These are phyloP conservation scores for Trichosanthes cucumerina DNA, from an alignment of 306 rosid species.

Conservation along the genomic window DNA sequence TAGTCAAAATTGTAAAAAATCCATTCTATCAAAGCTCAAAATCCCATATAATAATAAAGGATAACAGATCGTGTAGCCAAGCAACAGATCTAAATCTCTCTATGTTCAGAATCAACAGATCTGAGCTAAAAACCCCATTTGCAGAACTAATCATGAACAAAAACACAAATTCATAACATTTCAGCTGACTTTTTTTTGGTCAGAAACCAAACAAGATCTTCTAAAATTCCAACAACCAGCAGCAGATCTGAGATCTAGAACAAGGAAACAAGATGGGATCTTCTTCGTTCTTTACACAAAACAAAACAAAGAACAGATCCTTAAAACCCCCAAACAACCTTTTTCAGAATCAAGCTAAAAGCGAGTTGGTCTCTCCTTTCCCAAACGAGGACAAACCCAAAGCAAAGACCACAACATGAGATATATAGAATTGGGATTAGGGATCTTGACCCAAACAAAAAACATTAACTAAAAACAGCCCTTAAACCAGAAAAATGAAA, in stretches of 20 bases:
- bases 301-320: background rate
- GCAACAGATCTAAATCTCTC: background rate
- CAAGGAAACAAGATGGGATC: background rate
- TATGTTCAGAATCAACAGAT: background rate
- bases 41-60: background rate
- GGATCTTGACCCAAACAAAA: background rate
- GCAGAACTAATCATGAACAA: background rate
- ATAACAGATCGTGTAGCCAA: background rate
- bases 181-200: too few relatives aligned
- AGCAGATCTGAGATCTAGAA: background rate
- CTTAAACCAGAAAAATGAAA: background rate
- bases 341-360: background rate
- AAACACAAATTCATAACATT: background rate
- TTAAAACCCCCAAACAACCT: background rate
- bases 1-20: too few relatives aligned
- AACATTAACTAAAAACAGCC: background rate
- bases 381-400: slow-evolving; percentile 7
- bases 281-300: background rate
- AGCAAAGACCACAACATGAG: background rate
- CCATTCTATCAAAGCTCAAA: background rate
- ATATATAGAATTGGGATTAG: background rate
- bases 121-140: background rate
- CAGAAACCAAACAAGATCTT: background rate
- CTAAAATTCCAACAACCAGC: background rate
- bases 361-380: background rate